A percentile compares a stretch with the other conserved stretches of the same genome.
Evolutionary conservation across 2,329 filamentous ascomycete species (phyloP).

Genomic region (Aspergillus quadrilineatus): DNA sequence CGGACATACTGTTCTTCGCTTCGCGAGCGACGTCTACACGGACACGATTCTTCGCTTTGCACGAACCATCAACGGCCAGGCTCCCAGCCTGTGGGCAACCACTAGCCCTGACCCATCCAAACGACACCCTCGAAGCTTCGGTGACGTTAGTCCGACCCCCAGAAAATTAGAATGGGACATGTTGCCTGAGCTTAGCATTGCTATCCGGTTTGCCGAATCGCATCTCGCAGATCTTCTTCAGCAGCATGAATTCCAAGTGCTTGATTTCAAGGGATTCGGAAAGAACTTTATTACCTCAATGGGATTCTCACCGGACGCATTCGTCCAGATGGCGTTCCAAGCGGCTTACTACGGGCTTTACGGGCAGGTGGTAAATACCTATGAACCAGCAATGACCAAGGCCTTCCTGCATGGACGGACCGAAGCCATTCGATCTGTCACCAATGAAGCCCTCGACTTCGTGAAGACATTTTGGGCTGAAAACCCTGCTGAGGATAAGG

Average conservation of each 20-base stretch:
- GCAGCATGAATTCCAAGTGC: slow-evolving; percentile 91
- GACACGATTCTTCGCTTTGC: slow-evolving; percentile 97
- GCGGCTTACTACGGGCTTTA: slow-evolving; percentile 97
- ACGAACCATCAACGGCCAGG: slow-evolving; percentile 89
- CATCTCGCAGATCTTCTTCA: slow-evolving; percentile 89
- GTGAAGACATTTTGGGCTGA: slow-evolving; percentile 95
- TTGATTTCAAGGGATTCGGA: slow-evolving; percentile 86
- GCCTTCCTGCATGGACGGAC: slow-evolving; percentile 89
- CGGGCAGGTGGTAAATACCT: slow-evolving; percentile 88
- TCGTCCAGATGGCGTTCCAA: slow-evolving; percentile 98
- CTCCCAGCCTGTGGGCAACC: slow-evolving; percentile 88
- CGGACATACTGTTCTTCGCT: slow-evolving; percentile 92
- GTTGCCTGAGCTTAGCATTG: slow-evolving; percentile 85
- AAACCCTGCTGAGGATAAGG: slow-evolving; percentile 75
- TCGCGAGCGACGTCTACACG: slow-evolving; percentile 94
- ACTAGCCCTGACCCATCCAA: slow-evolving; percentile 89
- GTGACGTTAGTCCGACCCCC: slow-evolving; percentile 87
- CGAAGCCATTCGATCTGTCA: slow-evolving; percentile 86
- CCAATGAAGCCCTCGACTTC: slow-evolving; percentile 79
- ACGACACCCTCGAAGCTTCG: slow-evolving; percentile 85
- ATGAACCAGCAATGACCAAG: slow-evolving; percentile 99
- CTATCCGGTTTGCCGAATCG: slow-evolving; percentile 92
- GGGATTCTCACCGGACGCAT: slow-evolving; percentile 95
- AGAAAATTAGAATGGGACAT: slow-evolving; percentile 98
- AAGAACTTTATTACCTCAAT: slow-evolving; percentile 98